Evolutionary conservation across 768 basidiomycete genomes (phyloP), one percentile per base, ranked within the genome.

Genomic region (Naganishia vishniacii): DNA sequence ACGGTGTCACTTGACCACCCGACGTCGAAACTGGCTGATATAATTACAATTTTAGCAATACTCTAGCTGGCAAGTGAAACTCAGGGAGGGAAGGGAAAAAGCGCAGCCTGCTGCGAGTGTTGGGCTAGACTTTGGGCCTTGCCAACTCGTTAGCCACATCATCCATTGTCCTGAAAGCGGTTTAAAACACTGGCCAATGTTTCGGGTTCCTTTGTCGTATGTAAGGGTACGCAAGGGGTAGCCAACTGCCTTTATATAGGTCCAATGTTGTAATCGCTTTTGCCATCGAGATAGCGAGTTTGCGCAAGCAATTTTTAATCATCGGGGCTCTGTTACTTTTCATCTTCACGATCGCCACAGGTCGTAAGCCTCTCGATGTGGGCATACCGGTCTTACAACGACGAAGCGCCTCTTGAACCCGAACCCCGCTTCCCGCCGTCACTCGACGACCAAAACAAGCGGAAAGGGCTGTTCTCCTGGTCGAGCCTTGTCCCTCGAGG

Each of bases 351-450:
- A n/a, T n/a, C n/a, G n/a, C n/a, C n/a, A n/a, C n/a, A n/a, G n/a
- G n/a, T n/a, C n/a, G n/a, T n/a, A n/a, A n/a, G n/a, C n/a, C n/a
- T n/a, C n/a, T n/a, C n/a, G n/a, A 64, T 64, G 63, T 64, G 45
- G 42, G 40, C 51, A 1, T 64, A 58, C 41, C 58, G 51, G 26
- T 53, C 37, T 12, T 64, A 64, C 63, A 64, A 64, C 45, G 28
- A 28, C 44, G 40, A 64, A 8, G 63, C 63, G 13, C 63, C 63
- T 3, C 2, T 2, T 23, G 34, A 56, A 0, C 23, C 34, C 23
- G 53, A 56, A 20, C 53, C 53, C 8, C 53, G 53, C 12, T 56
- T 56, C 18, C 53, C 37, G 3, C 20, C 53, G 9, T 20, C n/a
- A 23, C 20, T 7, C 4, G 53, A 37, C 15, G 11, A n/a, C 4